Evolutionary conservation across 177 flowering plant genomes (phyloP).

Genomic region (Telopea speciosissima): DNA sequence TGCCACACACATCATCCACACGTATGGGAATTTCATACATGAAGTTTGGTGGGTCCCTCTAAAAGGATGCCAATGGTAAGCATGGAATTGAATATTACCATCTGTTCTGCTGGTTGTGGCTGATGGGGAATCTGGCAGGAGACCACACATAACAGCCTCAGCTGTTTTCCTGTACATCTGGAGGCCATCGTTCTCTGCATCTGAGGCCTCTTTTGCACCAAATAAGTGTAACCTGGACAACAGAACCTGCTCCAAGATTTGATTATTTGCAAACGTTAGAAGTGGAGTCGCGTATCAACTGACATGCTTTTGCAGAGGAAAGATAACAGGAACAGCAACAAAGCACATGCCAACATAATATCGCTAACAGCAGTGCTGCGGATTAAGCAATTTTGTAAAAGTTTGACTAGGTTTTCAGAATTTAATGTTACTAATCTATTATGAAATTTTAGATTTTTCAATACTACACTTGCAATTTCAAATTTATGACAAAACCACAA

Average conservation of each 20-base stretch:
- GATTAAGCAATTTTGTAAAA: neutral
- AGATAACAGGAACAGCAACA: neutral
- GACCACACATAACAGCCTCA: constrained; percentile 86
- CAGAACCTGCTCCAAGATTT: constrained; percentile 55
- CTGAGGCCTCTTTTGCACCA: constrained; percentile 34
- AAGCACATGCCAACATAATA: neutral
- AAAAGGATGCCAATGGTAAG: neutral
- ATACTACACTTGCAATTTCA: too few relatives aligned
- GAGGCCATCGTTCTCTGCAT: constrained; percentile 34
- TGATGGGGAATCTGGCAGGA: constrained; percentile 77
- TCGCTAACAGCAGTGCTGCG: neutral
- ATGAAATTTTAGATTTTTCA: too few relatives aligned
- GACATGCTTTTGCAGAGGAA: constrained; percentile 1
- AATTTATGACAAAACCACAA: too few relatives aligned
- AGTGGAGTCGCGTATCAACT: neutral
- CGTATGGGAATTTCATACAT: neutral
- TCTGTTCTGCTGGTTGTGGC: constrained; percentile 81
- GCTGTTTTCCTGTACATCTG: constrained; percentile 68
- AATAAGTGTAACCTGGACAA: constrained; percentile 76
- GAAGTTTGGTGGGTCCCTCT: neutral
- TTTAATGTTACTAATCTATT: too few relatives aligned
- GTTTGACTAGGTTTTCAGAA: neutral
- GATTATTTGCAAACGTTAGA: constrained; percentile 1
- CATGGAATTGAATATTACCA: constrained; percentile 31
- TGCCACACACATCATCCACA: neutral